Evolutionary conservation across 2,329 filamentous ascomycete species (phyloP).

Genomic region (Akanthomyces muscarius): DNA sequence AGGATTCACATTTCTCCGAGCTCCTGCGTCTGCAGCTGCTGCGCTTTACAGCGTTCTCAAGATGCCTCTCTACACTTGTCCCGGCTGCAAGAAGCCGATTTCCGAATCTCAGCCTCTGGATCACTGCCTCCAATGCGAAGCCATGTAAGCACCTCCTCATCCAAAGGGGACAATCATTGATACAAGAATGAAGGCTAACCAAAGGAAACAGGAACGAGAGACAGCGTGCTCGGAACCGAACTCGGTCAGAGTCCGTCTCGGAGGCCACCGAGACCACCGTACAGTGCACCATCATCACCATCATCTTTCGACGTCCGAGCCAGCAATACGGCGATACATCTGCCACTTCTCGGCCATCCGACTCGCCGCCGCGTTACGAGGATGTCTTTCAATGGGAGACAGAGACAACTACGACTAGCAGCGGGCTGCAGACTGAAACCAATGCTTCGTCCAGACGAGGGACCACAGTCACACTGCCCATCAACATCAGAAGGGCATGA

Average conservation of each 20-base stretch:
- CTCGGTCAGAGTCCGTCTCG: not conserved
- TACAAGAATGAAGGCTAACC: not conserved
- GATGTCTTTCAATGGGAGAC: slow-evolving; percentile 4
- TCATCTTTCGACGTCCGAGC: slow-evolving; percentile 8
- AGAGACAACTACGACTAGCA: not conserved
- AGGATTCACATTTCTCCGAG: not conserved
- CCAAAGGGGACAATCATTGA: not conserved
- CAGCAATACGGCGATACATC: slow-evolving; percentile 5
- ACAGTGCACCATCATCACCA: slow-evolving; percentile 11
- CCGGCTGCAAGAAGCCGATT: slow-evolving; percentile 15
- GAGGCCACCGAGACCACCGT: not conserved
- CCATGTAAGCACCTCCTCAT: not conserved
- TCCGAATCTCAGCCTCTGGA: slow-evolving; percentile 14
- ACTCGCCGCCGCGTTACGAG: not conserved
- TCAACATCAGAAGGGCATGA: not conserved
- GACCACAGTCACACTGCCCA: not conserved
- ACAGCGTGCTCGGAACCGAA: not conserved
- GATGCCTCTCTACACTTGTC: slow-evolving; percentile 16
- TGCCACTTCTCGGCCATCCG: not conserved
- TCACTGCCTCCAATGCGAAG: slow-evolving; percentile 13
- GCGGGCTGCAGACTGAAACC: not conserved
- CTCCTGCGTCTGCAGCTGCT: not conserved
- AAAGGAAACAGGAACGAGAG: slow-evolving; percentile 2
- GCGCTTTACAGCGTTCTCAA: not conserved
- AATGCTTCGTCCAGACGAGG: not conserved